phyloP scores from a whole-genome alignment of 805 yeast species.

The Myxozyma kluyveri region DNA sequence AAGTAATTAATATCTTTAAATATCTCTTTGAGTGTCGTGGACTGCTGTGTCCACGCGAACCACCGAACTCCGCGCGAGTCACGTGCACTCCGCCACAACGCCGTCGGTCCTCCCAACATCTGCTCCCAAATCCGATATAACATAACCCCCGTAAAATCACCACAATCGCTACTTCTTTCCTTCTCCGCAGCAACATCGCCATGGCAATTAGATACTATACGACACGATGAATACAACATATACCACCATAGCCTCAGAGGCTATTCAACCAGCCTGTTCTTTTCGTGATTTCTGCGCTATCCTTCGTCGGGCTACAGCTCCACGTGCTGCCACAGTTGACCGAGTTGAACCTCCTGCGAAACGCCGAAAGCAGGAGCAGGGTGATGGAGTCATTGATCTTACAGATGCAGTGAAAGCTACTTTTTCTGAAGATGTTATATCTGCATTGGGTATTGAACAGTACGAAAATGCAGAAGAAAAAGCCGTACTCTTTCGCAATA shows the following conservation, averaged over 20 bases:
- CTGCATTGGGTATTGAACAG: slow-evolving; percentile 11
- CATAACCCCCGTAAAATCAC: too few species aligned
- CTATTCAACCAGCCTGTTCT: background rate
- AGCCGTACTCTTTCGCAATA: slow-evolving; percentile 10
- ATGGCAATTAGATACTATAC: background rate
- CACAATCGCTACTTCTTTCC: too few species aligned
- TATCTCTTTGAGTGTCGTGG: too few species aligned
- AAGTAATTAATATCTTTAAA: too few species aligned
- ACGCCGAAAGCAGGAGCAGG: too few species aligned
- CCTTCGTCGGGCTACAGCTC: slow-evolving; percentile 5
- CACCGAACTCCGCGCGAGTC: too few species aligned
- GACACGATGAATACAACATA: slow-evolving; percentile 1
- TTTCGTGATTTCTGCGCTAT: background rate
- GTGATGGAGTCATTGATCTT: too few species aligned
- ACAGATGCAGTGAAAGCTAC: too few species aligned
- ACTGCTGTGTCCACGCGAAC: too few species aligned
- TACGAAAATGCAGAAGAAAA: slow-evolving; percentile 3
- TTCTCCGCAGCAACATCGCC: background rate
- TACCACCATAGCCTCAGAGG: background rate
- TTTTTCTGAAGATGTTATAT: background rate
- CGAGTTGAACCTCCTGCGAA: slow-evolving; percentile 3
- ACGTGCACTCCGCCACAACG: too few species aligned
- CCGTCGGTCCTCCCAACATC: too few species aligned
- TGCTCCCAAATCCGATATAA: too few species aligned
- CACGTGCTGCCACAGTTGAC: background rate